These are phyloP conservation scores for Quercus berberidifolia DNA, from an alignment of 306 rosid species.

Conservation along the genomic window DNA sequence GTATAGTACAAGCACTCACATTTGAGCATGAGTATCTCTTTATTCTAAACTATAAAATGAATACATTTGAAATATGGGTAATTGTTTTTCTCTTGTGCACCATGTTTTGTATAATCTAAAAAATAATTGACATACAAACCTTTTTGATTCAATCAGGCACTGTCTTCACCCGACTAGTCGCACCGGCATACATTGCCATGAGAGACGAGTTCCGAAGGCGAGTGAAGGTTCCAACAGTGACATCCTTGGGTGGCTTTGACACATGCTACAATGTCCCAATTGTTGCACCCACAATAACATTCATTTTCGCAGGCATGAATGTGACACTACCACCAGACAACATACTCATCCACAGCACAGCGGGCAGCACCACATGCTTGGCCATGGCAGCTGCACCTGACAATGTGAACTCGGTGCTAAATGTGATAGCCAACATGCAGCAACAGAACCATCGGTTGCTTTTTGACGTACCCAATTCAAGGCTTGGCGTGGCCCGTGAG, in stretches of 20 bases:
- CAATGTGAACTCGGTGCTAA: slow-evolving; percentile 83
- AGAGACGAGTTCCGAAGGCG: slow-evolving; percentile 73
- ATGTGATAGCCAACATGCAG: slow-evolving; percentile 92
- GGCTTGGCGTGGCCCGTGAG: slow-evolving; percentile 86
- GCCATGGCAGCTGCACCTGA: slow-evolving; percentile 86
- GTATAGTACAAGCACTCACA: no score
- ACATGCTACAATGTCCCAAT: slow-evolving; percentile 76
- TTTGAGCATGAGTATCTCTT: no score
- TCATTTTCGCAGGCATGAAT: slow-evolving; percentile 84
- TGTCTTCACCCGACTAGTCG: slow-evolving; percentile 75
- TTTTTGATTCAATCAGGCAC: slow-evolving; percentile 47
- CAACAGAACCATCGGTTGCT: slow-evolving; percentile 90
- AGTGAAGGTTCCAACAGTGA: slow-evolving; percentile 36
- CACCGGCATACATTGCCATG: slow-evolving; percentile 63
- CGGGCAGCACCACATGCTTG: slow-evolving; percentile 59
- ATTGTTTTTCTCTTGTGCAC: no score
- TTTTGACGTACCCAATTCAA: slow-evolving; percentile 75
- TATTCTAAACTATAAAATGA: no score
- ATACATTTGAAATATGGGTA: no score
- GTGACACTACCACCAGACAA: slow-evolving; percentile 80
- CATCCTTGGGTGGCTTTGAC: slow-evolving; percentile 85
- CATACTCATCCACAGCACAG: slow-evolving; percentile 69
- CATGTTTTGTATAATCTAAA: neutral
- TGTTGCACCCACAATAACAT: slow-evolving; percentile 65
- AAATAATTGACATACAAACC: neutral